A percentile compares a stretch with the other conserved stretches of the same genome.
phyloP scores from a whole-genome alignment of 495 filamentous ascomycete species.

The Articulospora tetracladia region DNA sequence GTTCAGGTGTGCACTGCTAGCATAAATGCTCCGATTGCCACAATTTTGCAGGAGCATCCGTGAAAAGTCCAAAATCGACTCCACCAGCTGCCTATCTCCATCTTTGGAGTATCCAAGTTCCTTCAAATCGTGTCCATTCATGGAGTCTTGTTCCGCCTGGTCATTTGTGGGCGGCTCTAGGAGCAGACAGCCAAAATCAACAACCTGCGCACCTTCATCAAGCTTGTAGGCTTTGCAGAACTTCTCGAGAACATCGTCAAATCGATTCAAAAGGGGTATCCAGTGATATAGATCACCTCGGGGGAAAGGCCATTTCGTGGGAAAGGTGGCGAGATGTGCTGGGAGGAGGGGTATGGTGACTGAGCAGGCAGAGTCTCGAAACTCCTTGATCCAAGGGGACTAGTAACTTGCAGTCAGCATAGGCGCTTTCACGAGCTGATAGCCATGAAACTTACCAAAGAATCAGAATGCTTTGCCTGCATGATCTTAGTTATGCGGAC shows the following conservation, averaged over 20 bases:
- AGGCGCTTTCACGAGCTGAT: neutral
- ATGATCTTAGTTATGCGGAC: constrained; percentile 97
- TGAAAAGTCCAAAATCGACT: constrained; percentile 79
- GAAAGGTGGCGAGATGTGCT: constrained; percentile 71
- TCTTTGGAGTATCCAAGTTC: constrained; percentile 61
- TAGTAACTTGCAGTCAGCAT: constrained; percentile 32
- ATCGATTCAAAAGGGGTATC: constrained; percentile 92
- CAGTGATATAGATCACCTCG: constrained; percentile 97
- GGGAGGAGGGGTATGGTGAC: constrained; percentile 73
- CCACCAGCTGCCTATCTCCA: constrained; percentile 75
- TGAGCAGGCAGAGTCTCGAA: constrained; percentile 63
- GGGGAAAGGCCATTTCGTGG: constrained; percentile 90
- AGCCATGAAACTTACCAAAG: constrained; percentile 64
- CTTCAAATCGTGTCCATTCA: constrained; percentile 30
- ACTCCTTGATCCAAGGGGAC: constrained; percentile 83
- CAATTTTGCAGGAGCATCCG: constrained; percentile 86
- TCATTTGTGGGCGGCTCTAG: constrained; percentile 31
- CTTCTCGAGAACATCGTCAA: constrained; percentile 81
- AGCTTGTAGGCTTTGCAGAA: constrained; percentile 81
- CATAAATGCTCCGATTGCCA: constrained; percentile 95
- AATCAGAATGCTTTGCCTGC: constrained; percentile 88
- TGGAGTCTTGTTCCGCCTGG: neutral
- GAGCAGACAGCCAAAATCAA: constrained; percentile 63
- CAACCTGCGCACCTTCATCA: constrained; percentile 72
- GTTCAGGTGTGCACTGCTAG: constrained; percentile 80